Evolutionary conservation across 2,329 filamentous ascomycete species (phyloP), one percentile per base, ranked within the genome.

Genomic region (Alternaria brassicae): DNA sequence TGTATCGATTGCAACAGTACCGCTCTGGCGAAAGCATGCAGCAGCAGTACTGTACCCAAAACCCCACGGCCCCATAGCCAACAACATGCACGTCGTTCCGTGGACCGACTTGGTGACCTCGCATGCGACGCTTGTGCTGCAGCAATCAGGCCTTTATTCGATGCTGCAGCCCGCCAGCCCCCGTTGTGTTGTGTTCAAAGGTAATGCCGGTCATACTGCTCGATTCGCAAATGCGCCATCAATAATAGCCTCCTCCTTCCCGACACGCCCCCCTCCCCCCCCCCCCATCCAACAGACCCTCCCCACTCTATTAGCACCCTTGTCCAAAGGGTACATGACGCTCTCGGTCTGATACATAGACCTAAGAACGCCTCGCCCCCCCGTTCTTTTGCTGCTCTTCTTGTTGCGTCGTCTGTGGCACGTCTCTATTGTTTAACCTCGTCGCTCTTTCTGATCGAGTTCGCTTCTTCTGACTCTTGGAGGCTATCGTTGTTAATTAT

Each of bases 391-490:
- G 48, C 53, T 34, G 39, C 56, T 48, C 42, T 44, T 44, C 37
- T 37, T 34, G 50, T 21, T 53, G 40, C 49, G 44, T 21, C 50
- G 36, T 50, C 17, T 30, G 52, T 55, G 41, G 56, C 57, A 66
- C 67, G 47, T 64, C 55, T 62, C 52, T 63, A 62, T 64, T 60
- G 68, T 66, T 72, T 65, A 61, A 56, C 60, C 53, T 65, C 55
- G 70, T 68, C 68, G 51, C 63, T 72, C 70, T 56, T 71, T 73
- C 41, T 61, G 48, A 17, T 40, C 55, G 32, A 58, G 49, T 66
- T 49, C 60, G 58, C 57, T 64, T 63, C 50, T 58, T 55, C 42
- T 44, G 45, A 52, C 48, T 32, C 30, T 58, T 55, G 47, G 15
- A 34, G 45, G 55, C 62, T 53, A 50, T 54, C 40, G 56, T 64